Percentiles rank a stretch among this genome's conserved stretches.
These are phyloP conservation scores for Salvia sclarea DNA, from an alignment of 305 asterid species.

Conservation along the genomic window DNA sequence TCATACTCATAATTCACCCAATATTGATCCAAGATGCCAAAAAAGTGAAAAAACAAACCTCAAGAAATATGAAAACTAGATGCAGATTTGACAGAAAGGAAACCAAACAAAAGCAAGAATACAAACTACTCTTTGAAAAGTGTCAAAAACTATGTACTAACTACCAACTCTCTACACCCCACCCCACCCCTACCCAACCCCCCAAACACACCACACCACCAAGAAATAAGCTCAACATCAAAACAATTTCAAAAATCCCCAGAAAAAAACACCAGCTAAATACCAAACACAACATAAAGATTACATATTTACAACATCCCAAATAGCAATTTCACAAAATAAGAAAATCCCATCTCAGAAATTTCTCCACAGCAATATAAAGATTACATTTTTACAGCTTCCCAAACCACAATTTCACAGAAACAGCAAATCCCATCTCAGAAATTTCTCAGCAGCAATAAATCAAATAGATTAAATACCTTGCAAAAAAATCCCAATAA, in stretches of 20 bases:
- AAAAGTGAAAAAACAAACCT: too few species aligned
- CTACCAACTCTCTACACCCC: background rate
- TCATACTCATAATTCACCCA: conserved; percentile 2
- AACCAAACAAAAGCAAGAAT: background rate
- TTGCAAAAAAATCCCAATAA: background rate
- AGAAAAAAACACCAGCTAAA: conserved; percentile 7
- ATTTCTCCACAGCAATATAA: too few species aligned
- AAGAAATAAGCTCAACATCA: background rate
- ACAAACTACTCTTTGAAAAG: background rate
- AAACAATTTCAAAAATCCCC: background rate
- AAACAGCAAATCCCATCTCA: conserved; percentile 9
- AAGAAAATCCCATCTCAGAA: conserved; percentile 14
- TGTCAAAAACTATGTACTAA: background rate
- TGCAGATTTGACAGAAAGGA: background rate
- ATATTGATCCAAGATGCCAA: background rate
- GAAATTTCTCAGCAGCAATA: background rate
- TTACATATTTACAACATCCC: background rate
- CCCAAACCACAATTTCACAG: background rate
- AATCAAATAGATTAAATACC: background rate
- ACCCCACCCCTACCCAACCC: too few species aligned
- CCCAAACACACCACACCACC: background rate
- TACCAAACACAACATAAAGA: background rate
- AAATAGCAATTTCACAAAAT: background rate
- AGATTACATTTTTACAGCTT: background rate
- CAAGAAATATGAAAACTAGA: background rate